Base-by-base conservation (phyloP, 2,329 filamentous ascomycete species). In the Diaporthe capsici region DNA sequence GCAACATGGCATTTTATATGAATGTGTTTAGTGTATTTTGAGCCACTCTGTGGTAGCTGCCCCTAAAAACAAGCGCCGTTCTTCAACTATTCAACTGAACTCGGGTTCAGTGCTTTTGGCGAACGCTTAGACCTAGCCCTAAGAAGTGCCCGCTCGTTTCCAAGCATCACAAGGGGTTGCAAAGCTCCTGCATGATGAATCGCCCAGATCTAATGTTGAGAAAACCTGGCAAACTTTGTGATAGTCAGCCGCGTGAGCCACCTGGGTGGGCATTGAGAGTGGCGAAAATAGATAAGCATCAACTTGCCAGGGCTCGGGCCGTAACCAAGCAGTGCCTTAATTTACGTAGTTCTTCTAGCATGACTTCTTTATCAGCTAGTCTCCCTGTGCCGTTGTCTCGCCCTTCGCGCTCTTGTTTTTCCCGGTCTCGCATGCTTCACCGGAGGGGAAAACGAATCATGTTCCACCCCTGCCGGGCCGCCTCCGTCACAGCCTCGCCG, bases 231-330 rank as follows among this genome's bases (percentile, higher is more conserved):
- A 28, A 12, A 25, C 10, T 53, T 6, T 28, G 51, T 53, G 10
- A 25, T 28, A 22, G 51, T 53, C 22, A 28, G n/a, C 28, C n/a
- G 8, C n/a, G 25, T 53, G 22, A 28, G 51, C 51, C 51, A 53
- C 25, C 25, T 28, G n/a, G 9, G 22, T 25, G 47, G 22, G 22
- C 17, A 51, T 7, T 51, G 15, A 12, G 8, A 12, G 9, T 5
- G 47, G 47, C 22, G 17, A 10, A 22, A 51, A 51, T 10, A 51
- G 31, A 83, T 13, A 15, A 4, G 37, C 37, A 39, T 39, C 37
- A 39, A 39, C 37, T 4, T 39, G 37, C 5, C 12, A 39, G 37
- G 37, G 37, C 37, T 39, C 37, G 34, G 34, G 37, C 37, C 37
- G 37, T 39, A 39, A 39, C 37, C 37, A 39, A 4, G 37, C 37